These are phyloP conservation scores for Fomitopsis serialis DNA, from an alignment of 768 basidiomycete species.

Conservation along the genomic window DNA sequence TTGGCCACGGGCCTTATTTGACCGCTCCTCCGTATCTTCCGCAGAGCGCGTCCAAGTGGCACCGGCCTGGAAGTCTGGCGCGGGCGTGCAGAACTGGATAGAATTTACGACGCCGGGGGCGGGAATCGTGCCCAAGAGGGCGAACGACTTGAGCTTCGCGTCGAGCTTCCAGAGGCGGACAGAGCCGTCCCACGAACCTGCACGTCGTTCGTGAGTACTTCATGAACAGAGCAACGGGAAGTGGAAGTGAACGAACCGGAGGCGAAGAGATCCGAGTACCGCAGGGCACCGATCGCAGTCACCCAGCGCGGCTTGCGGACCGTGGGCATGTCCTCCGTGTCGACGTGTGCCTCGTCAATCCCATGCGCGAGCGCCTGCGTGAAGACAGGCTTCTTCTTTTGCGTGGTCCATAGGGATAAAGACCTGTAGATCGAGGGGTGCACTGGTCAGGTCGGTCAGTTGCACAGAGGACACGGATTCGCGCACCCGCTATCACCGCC, in stretches of 20 bases:
- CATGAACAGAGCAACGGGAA: not conserved
- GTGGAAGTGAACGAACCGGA: constrained; percentile 53
- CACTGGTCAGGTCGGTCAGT: not conserved
- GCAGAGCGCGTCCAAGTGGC: constrained; percentile 33
- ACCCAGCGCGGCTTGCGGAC: constrained; percentile 87
- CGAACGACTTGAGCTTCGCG: constrained; percentile 70
- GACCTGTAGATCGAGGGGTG: constrained; percentile 53
- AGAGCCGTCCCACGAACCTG: constrained; percentile 91
- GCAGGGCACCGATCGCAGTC: constrained; percentile 73
- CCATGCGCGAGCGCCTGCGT: constrained; percentile 87
- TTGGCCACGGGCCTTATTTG: not conserved
- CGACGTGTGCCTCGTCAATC: constrained; percentile 60
- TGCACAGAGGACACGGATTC: constrained; percentile 1
- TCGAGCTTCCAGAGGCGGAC: constrained; percentile 93
- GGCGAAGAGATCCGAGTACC: constrained; percentile 87
- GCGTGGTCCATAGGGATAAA: constrained; percentile 87
- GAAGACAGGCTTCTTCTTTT: constrained; percentile 94
- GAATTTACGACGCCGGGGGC: constrained; percentile 86
- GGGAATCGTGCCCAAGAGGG: constrained; percentile 54
- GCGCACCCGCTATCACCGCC: constrained; percentile 96
- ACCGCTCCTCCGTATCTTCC: constrained; percentile 28
- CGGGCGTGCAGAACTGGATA: constrained; percentile 67
- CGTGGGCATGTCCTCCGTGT: constrained; percentile 65
- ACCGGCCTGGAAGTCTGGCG: constrained; percentile 34
- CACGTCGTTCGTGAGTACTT: not conserved